Percentiles rank a stretch among this genome's conserved stretches.
phyloP scores from a whole-genome alignment of 805 yeast species.

The Candida takata region DNA sequence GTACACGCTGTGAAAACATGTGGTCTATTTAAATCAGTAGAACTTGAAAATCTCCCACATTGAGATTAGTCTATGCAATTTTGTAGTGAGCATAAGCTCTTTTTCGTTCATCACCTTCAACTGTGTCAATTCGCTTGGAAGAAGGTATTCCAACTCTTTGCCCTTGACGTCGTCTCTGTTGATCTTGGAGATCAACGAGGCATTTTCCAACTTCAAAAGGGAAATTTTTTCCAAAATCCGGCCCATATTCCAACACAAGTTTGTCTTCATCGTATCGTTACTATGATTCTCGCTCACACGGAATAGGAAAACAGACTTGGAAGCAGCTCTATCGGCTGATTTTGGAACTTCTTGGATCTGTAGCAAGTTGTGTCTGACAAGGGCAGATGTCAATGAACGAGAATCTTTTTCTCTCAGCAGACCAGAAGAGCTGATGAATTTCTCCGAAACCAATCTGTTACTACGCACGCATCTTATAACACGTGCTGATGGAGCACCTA shows the following conservation, averaged over 20 bases:
- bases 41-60: constrained; percentile 51
- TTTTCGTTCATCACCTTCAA: constrained; percentile 51
- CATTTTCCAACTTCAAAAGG: constrained; percentile 49
- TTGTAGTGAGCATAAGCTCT: constrained; percentile 48
- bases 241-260: constrained; percentile 39
- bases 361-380: constrained; percentile 63
- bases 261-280: constrained; percentile 39
- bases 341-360: constrained; percentile 94
- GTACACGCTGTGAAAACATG: too few species aligned
- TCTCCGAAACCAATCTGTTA: constrained; percentile 74
- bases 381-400: constrained; percentile 58
- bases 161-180: constrained; percentile 89
- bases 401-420: constrained; percentile 73
- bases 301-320: constrained; percentile 79
- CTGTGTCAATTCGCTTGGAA: constrained; percentile 71
- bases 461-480: constrained; percentile 70
- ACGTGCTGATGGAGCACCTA: constrained; percentile 64
- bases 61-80: constrained; percentile 47
- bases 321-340: constrained; percentile 85
- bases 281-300: constrained; percentile 54
- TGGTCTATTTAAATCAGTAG: constrained; percentile 1
- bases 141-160: constrained; percentile 62
- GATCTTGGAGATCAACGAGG: constrained; percentile 67
- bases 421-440: constrained; percentile 66
- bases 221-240: constrained; percentile 47